Base-by-base conservation (phyloP, 805 yeast genomes). In the Candida corydali region DNA sequence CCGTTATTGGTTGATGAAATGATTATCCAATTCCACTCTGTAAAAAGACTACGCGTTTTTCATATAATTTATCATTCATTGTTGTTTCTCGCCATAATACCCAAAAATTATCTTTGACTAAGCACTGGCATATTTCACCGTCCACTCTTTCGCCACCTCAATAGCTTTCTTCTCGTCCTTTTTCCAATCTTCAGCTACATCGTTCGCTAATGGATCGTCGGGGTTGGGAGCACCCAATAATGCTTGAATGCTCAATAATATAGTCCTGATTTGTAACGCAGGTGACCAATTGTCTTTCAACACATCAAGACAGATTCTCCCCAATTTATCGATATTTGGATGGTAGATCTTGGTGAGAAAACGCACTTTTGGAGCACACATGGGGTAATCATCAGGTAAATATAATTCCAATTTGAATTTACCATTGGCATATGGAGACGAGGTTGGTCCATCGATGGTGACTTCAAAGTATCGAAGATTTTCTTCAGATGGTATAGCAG, bases 241-340 rank as follows among this genome's bases (percentile, higher is more conserved):
- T 0, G 98, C 97, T 63, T 93, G 98, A 41, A 93, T 83, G 8
- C 96, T 86, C 39, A 93, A 69, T 43, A 93, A 66, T 17, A 93
- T 83, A 7, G 98, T 93, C 60, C 98, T 75, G 45, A 93, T 93
- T 59, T 93, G 98, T 42, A 91, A 70, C 0, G 98, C 98, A 3
- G 98, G 98, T 8, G 95, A 85, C 98, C 98, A 93, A 63, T 91
- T 89, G 50, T 86, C 78, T 64, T 91, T 93, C 56, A 93, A 71
- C 28, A 93, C 97, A 57, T 93, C 98, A 35, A 93, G 73, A 64
- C 98, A 93, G 51, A 93, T 91, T 46, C 98, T 74, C 7, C 98
- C 98, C 45, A 93, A 70, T 57, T 93, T 77, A 57, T 93, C 98
- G 49, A 93, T 93, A 60, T 93, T 93, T 29, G 96, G 98, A 55